Evolutionary conservation across 306 rosid species (phyloP), one percentile per base, ranked within the genome.

Genomic region (Rosa chinensis): DNA sequence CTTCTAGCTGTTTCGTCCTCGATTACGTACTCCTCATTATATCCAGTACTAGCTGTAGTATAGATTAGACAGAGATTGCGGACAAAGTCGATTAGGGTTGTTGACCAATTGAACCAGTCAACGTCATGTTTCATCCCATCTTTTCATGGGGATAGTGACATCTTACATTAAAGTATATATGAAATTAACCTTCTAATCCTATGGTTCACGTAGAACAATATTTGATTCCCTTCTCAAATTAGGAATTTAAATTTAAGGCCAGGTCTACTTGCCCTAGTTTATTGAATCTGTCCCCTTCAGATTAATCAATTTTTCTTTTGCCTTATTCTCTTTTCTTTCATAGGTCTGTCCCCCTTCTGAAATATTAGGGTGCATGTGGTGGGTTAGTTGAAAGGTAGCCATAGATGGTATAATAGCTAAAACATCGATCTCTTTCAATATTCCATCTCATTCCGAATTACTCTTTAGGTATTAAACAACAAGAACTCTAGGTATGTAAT

Each of bases 61-160:
- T 20, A 11, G 49, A 47, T 73, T 52, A 52, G 39, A 20, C 47
- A 17, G 10, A 13, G 47, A 52, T 53, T n/a, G 58, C 18, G 77
- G 59, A 50, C 18, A 17, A 39, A 56, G 8, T 40, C 69, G 16
- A 58, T 56, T 21, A 18, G 18, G 14, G 71, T 43, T 40, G 25
- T 47, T 75, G 80, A 75, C 84, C 66, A 81, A 39, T 50, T 13
- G 45, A 59, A 40, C 45, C 25, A 3, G 5, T 43, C 73, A 21
- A 23, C 68, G 53, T 61, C 58, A 62, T 25, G 42, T 40, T 48
- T 28, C 53, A 50, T 8, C 5, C 55, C 25, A 6, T 42, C 71
- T 56, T 58, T 18, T 16, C 73, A 49, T 76, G 40, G 28, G 28
- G 16, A 61, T 23, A 42, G 47, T 62, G 73, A 56, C 76, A 66